phyloP scores from a whole-genome alignment of 78 protist genomes.

The Reticulomyxa filosa region DNA sequence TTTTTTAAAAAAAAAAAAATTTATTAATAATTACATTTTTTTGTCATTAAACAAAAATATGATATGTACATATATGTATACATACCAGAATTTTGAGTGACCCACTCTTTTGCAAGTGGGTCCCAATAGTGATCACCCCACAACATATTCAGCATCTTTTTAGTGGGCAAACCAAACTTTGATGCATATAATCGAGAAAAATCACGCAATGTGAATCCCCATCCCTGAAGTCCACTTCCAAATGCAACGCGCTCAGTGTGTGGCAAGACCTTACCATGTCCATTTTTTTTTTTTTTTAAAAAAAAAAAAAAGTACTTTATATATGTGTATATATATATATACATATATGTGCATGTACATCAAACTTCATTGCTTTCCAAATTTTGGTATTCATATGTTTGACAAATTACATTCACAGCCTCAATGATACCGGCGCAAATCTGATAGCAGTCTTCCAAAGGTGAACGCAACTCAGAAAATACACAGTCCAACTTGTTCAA shows the following conservation, averaged over 20 bases:
- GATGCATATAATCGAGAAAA: constrained; percentile 46
- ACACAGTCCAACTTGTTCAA: constrained; percentile 38
- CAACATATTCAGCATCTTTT: not conserved
- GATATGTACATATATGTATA: too few species aligned
- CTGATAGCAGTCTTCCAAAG: constrained; percentile 1
- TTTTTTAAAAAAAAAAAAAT: constrained; percentile 52
- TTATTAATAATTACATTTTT: constrained; percentile 35
- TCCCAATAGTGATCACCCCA: constrained; percentile 17
- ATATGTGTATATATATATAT: not conserved
- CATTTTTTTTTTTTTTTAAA: too few species aligned
- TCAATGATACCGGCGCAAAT: not conserved
- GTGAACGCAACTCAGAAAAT: not conserved
- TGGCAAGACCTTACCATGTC: not conserved
- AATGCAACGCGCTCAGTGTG: not conserved
- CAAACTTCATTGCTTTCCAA: not conserved
- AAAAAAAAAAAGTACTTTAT: not conserved
- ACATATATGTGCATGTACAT: not conserved
- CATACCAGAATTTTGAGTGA: not conserved
- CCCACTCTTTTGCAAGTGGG: too few species aligned
- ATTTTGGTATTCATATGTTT: not conserved
- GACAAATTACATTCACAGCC: not conserved
- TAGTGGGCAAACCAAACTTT: constrained; percentile 59
- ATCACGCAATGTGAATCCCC: constrained; percentile 24
- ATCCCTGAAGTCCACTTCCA: not conserved
- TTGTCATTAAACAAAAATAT: not conserved